phyloP scores from a whole-genome alignment of 1,284 basidiomycete genomes.

The Trichosporon inkin region DNA sequence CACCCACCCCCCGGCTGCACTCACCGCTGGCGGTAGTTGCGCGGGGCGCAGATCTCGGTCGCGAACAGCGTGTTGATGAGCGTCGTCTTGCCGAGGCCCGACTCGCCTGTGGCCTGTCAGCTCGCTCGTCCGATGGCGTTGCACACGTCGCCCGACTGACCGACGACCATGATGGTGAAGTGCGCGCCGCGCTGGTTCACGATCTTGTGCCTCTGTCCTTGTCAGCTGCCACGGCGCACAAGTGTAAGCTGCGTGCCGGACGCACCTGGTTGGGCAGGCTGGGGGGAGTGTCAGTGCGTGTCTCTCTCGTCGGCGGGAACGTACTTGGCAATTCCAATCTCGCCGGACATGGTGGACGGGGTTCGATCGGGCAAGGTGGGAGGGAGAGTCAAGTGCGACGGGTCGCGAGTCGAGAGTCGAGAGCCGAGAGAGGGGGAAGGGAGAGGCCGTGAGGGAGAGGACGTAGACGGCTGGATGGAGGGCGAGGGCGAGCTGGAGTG shows the following conservation, averaged over 20 bases:
- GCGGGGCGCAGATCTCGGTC: slow-evolving; percentile 86
- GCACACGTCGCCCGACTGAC: slow-evolving; percentile 55
- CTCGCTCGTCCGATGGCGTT: background rate
- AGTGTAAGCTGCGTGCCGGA: slow-evolving; percentile 13
- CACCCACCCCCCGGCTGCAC: no score
- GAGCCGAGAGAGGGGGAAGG: background rate
- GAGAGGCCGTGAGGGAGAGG: slow-evolving; percentile 3
- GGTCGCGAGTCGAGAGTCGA: no score
- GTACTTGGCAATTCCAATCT: slow-evolving; percentile 53
- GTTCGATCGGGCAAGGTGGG: no score
- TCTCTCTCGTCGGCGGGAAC: slow-evolving; percentile 18
- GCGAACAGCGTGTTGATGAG: slow-evolving; percentile 99
- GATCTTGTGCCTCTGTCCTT: slow-evolving; percentile 79
- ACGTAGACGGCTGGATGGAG: background rate
- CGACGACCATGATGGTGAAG: slow-evolving; percentile 99
- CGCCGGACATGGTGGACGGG: slow-evolving; percentile 44
- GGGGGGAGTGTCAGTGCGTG: slow-evolving; percentile 48
- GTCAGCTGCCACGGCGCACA: background rate
- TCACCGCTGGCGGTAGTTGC: slow-evolving; percentile 75
- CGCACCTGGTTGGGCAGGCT: slow-evolving; percentile 96
- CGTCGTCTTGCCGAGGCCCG: slow-evolving; percentile 89
- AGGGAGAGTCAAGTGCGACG: slow-evolving; percentile 13
- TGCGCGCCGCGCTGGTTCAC: slow-evolving; percentile 95
- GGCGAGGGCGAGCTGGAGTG: no score
- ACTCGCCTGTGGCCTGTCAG: slow-evolving; percentile 64